phyloP scores from a whole-genome alignment of 2,329 filamentous ascomycete genomes.

The Fusarium beomiforme region DNA sequence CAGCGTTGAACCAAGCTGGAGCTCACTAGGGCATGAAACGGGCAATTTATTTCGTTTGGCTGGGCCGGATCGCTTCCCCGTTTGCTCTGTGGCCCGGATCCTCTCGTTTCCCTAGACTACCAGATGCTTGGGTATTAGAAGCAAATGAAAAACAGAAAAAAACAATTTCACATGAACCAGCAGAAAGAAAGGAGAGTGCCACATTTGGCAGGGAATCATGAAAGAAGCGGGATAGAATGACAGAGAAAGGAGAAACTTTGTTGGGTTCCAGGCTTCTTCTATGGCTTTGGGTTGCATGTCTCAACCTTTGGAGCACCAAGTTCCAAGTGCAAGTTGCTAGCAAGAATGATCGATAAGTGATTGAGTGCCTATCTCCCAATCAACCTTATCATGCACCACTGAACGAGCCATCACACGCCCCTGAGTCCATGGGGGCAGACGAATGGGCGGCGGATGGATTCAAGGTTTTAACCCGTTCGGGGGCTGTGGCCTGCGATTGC shows the following conservation, averaged over 20 bases:
- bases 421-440: background rate
- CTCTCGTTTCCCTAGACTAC: conserved; percentile 42
- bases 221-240: conserved; percentile 19
- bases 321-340: background rate
- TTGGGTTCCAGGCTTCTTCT: conserved; percentile 1
- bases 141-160: conserved; percentile 30
- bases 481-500: conserved; percentile 1
- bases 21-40: conserved; percentile 36
- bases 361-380: background rate
- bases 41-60: conserved; percentile 40
- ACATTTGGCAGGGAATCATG: conserved; percentile 8
- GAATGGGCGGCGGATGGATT: background rate
- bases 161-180: conserved; percentile 30
- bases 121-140: conserved; percentile 39
- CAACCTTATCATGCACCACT: background rate
- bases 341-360: background rate
- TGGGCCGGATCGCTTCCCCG: conserved; percentile 41
- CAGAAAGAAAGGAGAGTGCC: conserved; percentile 23
- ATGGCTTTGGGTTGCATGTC: conserved; percentile 8
- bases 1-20: conserved; percentile 31
- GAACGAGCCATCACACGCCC: background rate
- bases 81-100: conserved; percentile 27
- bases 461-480: background rate
- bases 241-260: conserved; percentile 5
- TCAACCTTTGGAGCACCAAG: background rate